Percentiles rank a stretch among this genome's conserved stretches.
These are phyloP conservation scores for Candida corydali DNA, from an alignment of 805 yeast genomes.

Conservation along the genomic window DNA sequence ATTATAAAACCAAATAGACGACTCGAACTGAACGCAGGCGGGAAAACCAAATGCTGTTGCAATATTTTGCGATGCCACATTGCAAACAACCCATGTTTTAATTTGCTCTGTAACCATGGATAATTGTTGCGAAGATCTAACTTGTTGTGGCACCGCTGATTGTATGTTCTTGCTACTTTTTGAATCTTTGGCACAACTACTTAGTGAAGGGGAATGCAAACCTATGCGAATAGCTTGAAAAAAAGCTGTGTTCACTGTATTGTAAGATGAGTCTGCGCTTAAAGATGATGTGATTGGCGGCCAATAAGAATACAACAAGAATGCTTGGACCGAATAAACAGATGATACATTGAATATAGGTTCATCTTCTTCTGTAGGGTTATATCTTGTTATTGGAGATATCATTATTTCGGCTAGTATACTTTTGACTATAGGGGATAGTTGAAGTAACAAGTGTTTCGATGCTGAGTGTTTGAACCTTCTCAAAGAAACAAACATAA, in stretches of 20 bases:
- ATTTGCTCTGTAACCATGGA: conserved; percentile 67
- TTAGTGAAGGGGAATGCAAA: conserved; percentile 56
- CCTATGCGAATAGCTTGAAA: conserved; percentile 93
- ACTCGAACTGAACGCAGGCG: conserved; percentile 81
- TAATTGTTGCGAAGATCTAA: conserved; percentile 38
- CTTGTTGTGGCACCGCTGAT: conserved; percentile 13
- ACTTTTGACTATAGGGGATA: conserved; percentile 69
- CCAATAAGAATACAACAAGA: conserved; percentile 85
- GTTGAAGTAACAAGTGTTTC: conserved; percentile 47
- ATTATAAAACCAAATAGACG: conserved; percentile 55
- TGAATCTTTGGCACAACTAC: not conserved
- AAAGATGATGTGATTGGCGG: conserved; percentile 93
- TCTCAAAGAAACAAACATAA: conserved; percentile 79
- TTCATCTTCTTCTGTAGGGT: conserved; percentile 73
- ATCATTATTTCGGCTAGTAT: conserved; percentile 84
- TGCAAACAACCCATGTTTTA: conserved; percentile 92
- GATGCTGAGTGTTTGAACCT: conserved; percentile 41
- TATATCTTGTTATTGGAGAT: conserved; percentile 81
- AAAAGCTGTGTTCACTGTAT: conserved; percentile 87
- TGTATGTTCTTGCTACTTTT: conserved; percentile 49
- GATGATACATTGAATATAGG: conserved; percentile 85
- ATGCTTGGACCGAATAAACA: conserved; percentile 92
- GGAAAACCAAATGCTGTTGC: conserved; percentile 95
- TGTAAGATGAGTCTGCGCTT: conserved; percentile 95
- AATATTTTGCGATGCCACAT: conserved; percentile 82